Evolutionary conservation across 371 early-diverging fungal genomes (phyloP).

Genomic region (Choanephora cucurbitarum): DNA sequence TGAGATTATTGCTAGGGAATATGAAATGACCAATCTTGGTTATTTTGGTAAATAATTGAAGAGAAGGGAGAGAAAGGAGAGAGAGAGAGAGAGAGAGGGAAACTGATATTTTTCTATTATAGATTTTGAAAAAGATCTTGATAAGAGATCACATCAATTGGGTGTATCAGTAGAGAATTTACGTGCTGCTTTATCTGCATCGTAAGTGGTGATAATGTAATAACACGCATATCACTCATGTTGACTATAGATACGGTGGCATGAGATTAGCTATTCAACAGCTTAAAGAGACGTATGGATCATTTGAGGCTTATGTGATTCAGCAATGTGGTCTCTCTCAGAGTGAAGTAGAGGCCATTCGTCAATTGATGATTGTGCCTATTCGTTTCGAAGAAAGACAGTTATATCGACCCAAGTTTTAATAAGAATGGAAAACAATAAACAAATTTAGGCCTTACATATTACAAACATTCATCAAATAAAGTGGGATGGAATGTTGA

Average conservation of each 20-base stretch:
- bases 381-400: conserved; percentile 43
- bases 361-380: conserved; percentile 35
- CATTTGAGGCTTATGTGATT: conserved; percentile 34
- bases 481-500: not conserved
- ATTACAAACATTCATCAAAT: too few species aligned
- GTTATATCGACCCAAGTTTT: conserved; percentile 34
- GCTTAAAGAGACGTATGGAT: conserved; percentile 32
- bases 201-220: conserved; percentile 13
- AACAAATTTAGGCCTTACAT: not conserved
- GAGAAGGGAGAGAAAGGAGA: not conserved
- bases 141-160: conserved; percentile 15
- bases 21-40: conserved; percentile 50
- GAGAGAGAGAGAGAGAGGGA: not conserved
- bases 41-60: conserved; percentile 30
- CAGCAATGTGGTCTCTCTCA: conserved; percentile 25
- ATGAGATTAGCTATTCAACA: conserved; percentile 28
- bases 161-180: conserved; percentile 32
- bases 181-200: conserved; percentile 41
- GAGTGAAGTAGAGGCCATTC: conserved; percentile 24
- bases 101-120: not conserved
- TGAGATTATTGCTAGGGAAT: conserved; percentile 72
- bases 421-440: conserved; percentile 5
- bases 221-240: too few species aligned
- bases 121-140: conserved; percentile 21
- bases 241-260: conserved; percentile 26